Percentiles rank a stretch among this genome's conserved stretches.
These are phyloP conservation scores for Agrocybe pediades DNA, from an alignment of 768 basidiomycete species.

Conservation along the genomic window DNA sequence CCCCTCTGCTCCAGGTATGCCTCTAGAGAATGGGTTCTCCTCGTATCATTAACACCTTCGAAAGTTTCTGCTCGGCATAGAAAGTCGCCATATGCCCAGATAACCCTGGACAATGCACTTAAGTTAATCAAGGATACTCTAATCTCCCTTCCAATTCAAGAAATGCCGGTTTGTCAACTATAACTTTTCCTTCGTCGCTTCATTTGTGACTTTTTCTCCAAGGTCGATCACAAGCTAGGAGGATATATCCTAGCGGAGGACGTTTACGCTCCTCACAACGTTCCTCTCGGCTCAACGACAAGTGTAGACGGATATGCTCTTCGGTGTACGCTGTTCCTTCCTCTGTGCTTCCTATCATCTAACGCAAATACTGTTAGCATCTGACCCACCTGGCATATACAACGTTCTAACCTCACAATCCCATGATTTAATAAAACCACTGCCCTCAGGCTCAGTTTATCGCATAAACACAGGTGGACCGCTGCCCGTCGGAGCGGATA, in stretches of 20 bases:
- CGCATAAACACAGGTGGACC: slow-evolving; percentile 89
- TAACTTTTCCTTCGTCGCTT: slow-evolving; percentile 12
- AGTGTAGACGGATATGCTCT: slow-evolving; percentile 91
- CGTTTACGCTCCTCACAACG: slow-evolving; percentile 62
- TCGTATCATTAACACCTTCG: not conserved
- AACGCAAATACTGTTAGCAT: slow-evolving; percentile 41
- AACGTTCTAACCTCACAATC: slow-evolving; percentile 62
- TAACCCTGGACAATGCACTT: slow-evolving; percentile 70
- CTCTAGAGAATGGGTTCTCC: not conserved
- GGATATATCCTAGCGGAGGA: slow-evolving; percentile 79
- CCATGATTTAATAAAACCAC: slow-evolving; percentile 45
- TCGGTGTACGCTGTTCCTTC: slow-evolving; percentile 42
- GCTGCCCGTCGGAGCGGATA: slow-evolving; percentile 71
- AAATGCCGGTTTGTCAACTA: slow-evolving; percentile 38
- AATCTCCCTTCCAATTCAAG: slow-evolving; percentile 34
- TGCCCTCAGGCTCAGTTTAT: slow-evolving; percentile 57
- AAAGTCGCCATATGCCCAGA: slow-evolving; percentile 74
- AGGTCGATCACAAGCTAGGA: slow-evolving; percentile 63
- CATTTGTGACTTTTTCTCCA: not conserved
- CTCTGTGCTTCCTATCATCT: not conserved
- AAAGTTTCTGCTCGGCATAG: slow-evolving; percentile 75
- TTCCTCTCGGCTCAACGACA: slow-evolving; percentile 69
- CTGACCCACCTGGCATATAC: slow-evolving; percentile 66
- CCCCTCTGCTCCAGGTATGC: slow-evolving; percentile 64
- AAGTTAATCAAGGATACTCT: slow-evolving; percentile 52